These are phyloP conservation scores for Leishmania tropica DNA, from an alignment of 208 protist genomes.

Conservation along the genomic window DNA sequence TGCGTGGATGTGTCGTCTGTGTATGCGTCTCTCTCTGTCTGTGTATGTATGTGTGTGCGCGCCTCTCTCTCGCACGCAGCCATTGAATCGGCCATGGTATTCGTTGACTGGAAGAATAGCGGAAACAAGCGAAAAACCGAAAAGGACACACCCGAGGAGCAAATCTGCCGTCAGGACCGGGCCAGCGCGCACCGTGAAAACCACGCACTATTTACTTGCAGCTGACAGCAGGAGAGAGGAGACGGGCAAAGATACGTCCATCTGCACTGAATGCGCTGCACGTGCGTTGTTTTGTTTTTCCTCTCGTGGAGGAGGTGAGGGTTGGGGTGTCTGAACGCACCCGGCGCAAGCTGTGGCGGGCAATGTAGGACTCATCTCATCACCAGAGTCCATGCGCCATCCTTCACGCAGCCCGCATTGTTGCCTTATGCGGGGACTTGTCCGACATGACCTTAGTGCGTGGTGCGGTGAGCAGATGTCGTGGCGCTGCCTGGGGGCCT, in stretches of 20 bases:
- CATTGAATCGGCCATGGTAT: constrained; percentile 2
- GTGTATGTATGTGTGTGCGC: not conserved
- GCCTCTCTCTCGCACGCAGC: not conserved
- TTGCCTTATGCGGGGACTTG: not conserved
- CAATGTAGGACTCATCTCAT: not conserved
- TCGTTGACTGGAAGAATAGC: constrained; percentile 1
- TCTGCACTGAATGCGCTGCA: not conserved
- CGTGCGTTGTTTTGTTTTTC: not conserved
- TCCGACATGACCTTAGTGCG: not conserved
- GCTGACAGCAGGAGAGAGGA: not conserved
- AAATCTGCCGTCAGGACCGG: not conserved
- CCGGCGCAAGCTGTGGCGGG: not conserved
- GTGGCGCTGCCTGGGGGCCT: not conserved
- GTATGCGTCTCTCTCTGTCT: not conserved
- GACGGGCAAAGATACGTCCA: not conserved
- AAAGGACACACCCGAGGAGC: not conserved
- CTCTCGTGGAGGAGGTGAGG: not conserved
- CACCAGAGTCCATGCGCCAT: not conserved
- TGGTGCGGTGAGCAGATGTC: not conserved
- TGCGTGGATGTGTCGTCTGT: constrained; percentile 2
- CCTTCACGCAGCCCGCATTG: not conserved
- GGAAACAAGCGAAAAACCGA: not conserved
- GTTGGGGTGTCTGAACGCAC: not conserved
- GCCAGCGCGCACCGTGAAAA: not conserved
- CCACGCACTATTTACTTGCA: not conserved